Evolutionary conservation across 176 grass and related monocot genomes (phyloP).

Genomic region (Hordeum marinum): DNA sequence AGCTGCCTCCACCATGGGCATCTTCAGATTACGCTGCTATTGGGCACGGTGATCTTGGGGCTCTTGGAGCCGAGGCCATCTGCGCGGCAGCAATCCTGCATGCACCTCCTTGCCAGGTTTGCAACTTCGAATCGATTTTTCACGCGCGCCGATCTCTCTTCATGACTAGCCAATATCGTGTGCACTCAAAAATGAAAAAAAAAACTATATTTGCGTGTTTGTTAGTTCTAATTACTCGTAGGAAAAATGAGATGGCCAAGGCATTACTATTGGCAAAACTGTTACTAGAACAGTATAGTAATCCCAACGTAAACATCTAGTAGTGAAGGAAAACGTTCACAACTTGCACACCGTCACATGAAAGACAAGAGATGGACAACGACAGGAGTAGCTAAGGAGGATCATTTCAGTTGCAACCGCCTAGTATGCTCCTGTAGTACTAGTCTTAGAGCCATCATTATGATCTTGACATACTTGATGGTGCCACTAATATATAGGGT

Average conservation of each 20-base stretch:
- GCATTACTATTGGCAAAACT: too few species aligned
- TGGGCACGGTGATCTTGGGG: slow-evolving; percentile 26
- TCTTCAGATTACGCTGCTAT: slow-evolving; percentile 22
- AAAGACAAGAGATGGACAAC: background rate
- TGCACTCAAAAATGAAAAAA: too few species aligned
- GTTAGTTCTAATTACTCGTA: too few species aligned
- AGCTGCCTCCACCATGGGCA: slow-evolving; percentile 28
- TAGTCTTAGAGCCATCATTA: background rate
- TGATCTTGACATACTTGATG: background rate
- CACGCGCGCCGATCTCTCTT: background rate
- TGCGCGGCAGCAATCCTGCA: slow-evolving; percentile 30
- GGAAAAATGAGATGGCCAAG: too few species aligned
- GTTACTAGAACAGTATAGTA: too few species aligned
- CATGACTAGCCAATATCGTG: too few species aligned
- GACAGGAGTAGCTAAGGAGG: background rate
- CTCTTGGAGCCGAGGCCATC: slow-evolving; percentile 14
- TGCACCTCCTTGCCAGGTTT: slow-evolving; percentile 43
- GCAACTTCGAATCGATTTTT: background rate
- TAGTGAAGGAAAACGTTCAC: background rate
- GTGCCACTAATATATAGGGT: background rate
- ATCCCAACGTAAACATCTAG: too few species aligned
- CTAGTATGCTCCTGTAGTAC: background rate
- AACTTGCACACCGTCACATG: background rate
- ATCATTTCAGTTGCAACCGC: background rate
- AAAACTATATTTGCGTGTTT: too few species aligned